Base-by-base conservation (phyloP, 371 early-diverging fungal species). In the Apophysomyces variabilis region DNA sequence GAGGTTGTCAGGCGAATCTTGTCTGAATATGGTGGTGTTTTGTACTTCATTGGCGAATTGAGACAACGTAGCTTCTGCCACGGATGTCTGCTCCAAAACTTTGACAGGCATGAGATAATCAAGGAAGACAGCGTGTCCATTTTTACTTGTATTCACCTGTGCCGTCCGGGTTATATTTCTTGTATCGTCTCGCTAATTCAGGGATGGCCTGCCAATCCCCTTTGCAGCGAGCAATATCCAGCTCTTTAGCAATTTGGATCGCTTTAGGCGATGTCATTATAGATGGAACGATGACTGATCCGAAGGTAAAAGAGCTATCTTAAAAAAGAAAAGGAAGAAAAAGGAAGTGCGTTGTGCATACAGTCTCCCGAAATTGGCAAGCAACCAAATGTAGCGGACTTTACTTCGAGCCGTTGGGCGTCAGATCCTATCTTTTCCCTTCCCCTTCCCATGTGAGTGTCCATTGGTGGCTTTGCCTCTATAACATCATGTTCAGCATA, bases 111-210 rank as follows among this genome's bases (percentile, higher is more conserved):
- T 50, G 21, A 50, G 54, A 50, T 50, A 26, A 50, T 50, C 54
- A 50, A 21, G 21, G 9, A 50, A 50, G 21, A 50, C 8, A 0
- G 21, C 21, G 68, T 58, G 3, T 45, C 69, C 68, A 18, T 57
- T 38, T 50, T 8, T 62, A 21, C 18, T 18, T 47, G 54, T 44
- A 37, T 36, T 66, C 74, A 89, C 92, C 89, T 65, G 78, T 67
- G 37, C 88, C 91, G 21, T 85, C 75, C 18, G 87, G 79, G 62
- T 85, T 83, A 65, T 87, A 87, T 64, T 89, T 90, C 57, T 83
- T 67, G 64, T 89, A 90, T 26, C 86, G 80, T 60, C 85, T 79
- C 12, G 90, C 88, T 21, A 90, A 79, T 58, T 88, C 85, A 64
- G 86, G 83, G 47, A 90, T 74, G 32, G 75, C 71, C 8, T 46